Base-by-base conservation (phyloP, 2,329 filamentous ascomycete species). In the Ophiosphaerella herpotricha region DNA sequence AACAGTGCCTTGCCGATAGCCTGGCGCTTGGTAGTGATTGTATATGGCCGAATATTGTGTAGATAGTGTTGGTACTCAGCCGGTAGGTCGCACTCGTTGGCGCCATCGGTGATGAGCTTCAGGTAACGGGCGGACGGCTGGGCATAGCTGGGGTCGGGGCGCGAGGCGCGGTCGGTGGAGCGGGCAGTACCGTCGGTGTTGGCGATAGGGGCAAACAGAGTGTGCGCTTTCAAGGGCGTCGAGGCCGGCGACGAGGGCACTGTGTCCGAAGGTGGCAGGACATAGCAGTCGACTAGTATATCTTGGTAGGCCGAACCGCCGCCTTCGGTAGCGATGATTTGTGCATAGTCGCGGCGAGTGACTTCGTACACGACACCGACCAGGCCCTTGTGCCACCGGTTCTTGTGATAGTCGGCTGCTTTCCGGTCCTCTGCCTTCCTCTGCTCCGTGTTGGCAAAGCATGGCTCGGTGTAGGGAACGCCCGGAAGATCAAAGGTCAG, bases 331-430 rank as follows among this genome's bases (percentile, higher is more conserved):
- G 87, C 87, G 53, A 97, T 87, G 61, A 99, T 96, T 52, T 84
- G 88, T 6, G 86, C 82, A 70, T 90, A 99, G 75, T 99, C 94
- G 37, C 82, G 74, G 14, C 81, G 77, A 1, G 91, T 96, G 26
- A 97, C 90, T 76, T 97, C 92, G 76, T 99, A 99, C 4, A 97
- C 94, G 13, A 96, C 91, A 21, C 94, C 94, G 35, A 97, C 84
- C 2, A 99, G 81, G 4, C 90, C 90, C 65, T 91, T 92, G 56
- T 85, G 78, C 91, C 91, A 96, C 46, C 75, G 77, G 45, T 82
- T 77, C 63, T 84, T 82, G 61, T 82, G 77, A 57, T 82, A 81
- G 46, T 67, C 63, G 26, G 43, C 12, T 33, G 60, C 54, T 13
- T 21, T 16, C 40, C 24, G 9, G 31, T 34, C 52, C 2, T 68